Evolutionary conservation across 2,329 filamentous ascomycete species (phyloP).

Genomic region (Mariannaea sp.): DNA sequence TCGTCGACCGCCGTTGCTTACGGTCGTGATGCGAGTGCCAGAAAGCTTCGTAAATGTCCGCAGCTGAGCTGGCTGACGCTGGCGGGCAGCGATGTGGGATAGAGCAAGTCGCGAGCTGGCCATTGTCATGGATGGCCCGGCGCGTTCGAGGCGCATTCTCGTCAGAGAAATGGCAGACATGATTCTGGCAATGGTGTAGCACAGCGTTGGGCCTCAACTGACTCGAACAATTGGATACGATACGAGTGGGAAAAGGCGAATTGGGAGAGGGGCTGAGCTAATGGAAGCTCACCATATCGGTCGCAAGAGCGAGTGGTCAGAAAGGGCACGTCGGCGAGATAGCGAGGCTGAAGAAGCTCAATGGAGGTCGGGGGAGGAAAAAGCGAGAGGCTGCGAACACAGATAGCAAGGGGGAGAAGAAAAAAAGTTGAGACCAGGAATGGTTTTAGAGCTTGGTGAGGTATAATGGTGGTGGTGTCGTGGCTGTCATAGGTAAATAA

Average conservation of each 20-base stretch:
- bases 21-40: slow-evolving; percentile 11
- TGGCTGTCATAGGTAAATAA: too few species aligned
- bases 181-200: slow-evolving; percentile 6
- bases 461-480: slow-evolving; percentile 9
- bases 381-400: not conserved
- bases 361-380: slow-evolving; percentile 2
- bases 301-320: not conserved
- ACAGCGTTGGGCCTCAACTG: not conserved
- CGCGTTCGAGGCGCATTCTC: slow-evolving; percentile 33
- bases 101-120: slow-evolving; percentile 23
- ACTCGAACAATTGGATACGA: slow-evolving; percentile 11
- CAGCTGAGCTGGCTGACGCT: slow-evolving; percentile 18
- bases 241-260: slow-evolving; percentile 1
- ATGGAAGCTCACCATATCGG: slow-evolving; percentile 19
- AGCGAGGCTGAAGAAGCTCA: slow-evolving; percentile 9
- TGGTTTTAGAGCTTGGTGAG: not conserved
- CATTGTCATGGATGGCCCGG: slow-evolving; percentile 20
- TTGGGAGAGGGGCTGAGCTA: slow-evolving; percentile 13
- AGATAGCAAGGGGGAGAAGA: not conserved
- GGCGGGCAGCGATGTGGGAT: slow-evolving; percentile 20
- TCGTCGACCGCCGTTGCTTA: slow-evolving; percentile 14
- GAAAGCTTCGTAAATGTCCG: slow-evolving; percentile 32
- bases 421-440: slow-evolving; percentile 1
- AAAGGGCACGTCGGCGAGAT: slow-evolving; percentile 1
- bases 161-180: slow-evolving; percentile 34